Base-by-base conservation (phyloP, 441 rosid genomes). In the Raphanus hybrid region DNA sequence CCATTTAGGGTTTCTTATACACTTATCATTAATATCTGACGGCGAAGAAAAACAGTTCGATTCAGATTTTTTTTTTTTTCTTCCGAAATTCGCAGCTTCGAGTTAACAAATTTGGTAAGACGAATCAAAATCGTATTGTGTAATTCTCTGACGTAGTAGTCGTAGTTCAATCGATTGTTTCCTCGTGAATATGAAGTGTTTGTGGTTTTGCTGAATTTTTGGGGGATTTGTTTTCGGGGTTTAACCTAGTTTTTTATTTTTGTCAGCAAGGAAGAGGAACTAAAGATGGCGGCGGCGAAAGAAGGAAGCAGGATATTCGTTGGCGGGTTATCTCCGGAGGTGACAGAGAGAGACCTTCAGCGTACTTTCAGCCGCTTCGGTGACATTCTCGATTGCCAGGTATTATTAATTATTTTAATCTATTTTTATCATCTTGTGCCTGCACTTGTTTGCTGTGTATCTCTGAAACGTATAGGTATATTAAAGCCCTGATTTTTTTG, bases 251-350 rank as follows among this genome's bases (percentile, higher is more conserved):
- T 41, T 1, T 63, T 60, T 0, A 6, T 39, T 35, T 48, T 61
- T 48, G 50, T 50, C 14, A 1, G 57, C 37, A 4, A 11, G 5
- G 8, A 20, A 62, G 64, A 55, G 27, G 41, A 61, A 27, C 8
- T 18, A 71, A 80, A 75, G 63, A 92, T 92, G 97, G 85, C 91
- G 97, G 85, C 91, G 2, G 88, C 87, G 58, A 92, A 88, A 84
- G 97, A 96, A 60, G 97, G 92, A 12, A 77, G 91, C 80, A 84
- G 97, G 52, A 91, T 96, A 41, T 93, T 96, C 66, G 97, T 96
- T 0, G 99, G 98, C 45, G 99, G 99, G 5, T 84, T 96, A 78
- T 84, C 98, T 15, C 89, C 90, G 87, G 95, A 92, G 71, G 83
- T 91, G 71, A 84, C 89, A 23, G 97, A 92, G 73, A 90, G 97